A percentile compares a stretch with the other conserved stretches of the same genome.
Conservation (phyloP, 2,329 filamentous ascomycete genomes). For the Cryoendolithus antarcticus region DNA sequence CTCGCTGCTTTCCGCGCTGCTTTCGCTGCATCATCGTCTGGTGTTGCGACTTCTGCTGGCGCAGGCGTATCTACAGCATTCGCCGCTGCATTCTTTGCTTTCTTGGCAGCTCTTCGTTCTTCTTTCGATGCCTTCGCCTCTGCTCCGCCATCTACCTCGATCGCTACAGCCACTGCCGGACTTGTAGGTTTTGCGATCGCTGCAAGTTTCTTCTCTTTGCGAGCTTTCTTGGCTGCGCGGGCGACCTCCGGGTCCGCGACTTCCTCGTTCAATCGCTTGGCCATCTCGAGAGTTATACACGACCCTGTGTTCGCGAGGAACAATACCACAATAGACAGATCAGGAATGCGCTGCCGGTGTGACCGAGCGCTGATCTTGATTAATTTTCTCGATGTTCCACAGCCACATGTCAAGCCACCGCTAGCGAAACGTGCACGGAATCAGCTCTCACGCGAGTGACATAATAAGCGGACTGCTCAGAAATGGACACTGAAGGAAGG, state of each 20-base stretch:
- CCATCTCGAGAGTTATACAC: slow-evolving; percentile 4
- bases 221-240: slow-evolving; percentile 24
- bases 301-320: too few species aligned
- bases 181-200: slow-evolving; percentile 12
- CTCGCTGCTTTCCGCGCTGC: slow-evolving; percentile 32
- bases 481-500: too few species aligned
- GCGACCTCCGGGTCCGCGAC: slow-evolving; percentile 6
- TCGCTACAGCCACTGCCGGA: slow-evolving; percentile 6
- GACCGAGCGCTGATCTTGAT: too few species aligned
- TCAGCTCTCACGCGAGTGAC: too few species aligned
- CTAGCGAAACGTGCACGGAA: too few species aligned
- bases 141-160: slow-evolving; percentile 3
- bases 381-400: too few species aligned
- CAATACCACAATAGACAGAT: too few species aligned
- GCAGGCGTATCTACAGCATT: slow-evolving; percentile 15
- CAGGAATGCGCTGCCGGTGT: too few species aligned
- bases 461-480: too few species aligned
- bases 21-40: slow-evolving; percentile 25
- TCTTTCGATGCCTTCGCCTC: slow-evolving; percentile 10
- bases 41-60: slow-evolving; percentile 13
- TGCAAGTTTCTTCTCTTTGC: slow-evolving; percentile 26
- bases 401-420: too few species aligned
- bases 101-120: slow-evolving; percentile 11
- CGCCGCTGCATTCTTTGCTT: slow-evolving; percentile 17
- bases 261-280: slow-evolving; percentile 13